Evolutionary conservation across 2,329 filamentous ascomycete species (phyloP), one percentile per base, ranked within the genome.

Genomic region (Corynespora cassiicola): DNA sequence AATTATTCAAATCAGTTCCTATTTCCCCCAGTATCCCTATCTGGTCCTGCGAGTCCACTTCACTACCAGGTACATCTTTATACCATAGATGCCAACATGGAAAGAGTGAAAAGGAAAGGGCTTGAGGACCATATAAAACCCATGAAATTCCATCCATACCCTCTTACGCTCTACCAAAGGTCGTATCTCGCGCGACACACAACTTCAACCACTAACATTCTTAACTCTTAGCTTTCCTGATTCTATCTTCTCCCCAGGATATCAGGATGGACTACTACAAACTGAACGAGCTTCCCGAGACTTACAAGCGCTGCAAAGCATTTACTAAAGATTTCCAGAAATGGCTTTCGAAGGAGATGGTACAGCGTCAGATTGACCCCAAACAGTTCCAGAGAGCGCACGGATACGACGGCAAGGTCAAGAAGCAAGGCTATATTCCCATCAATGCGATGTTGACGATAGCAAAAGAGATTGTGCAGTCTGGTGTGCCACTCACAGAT

Each of bases 301-400:
- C 47, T 2, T 52, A 54, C 35, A 46, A 43, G 24, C 35, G 39
- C 19, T 54, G 50, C 41, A 54, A 55, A 27, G 20, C 31, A 5
- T 45, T 42, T 31, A 51, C 44, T 17, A 24, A 41, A 9, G 21
- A 43, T 2, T 57, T 57, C 25, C 37, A 51, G 19, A 27, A 42
- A 11, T 57, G 51, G 51, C 36, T 57, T 10, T 12, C 52, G 10
- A 37, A 44, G 25, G 47, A 32, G 5, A 47, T 47, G 7, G 28
- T 27, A 7, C 27, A 45, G 14, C 49, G 53, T 9, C 30, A 39
- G 3, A 26, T 50, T n/a, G 51, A 56, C 29, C 14, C 37, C 17
- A 39, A 40, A 12, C 12, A 18, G 6, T 9, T 18, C 6, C 2
- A 23, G 31, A 26, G 18, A 28, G 20, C 14, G n/a, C 29, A 38